Evolutionary conservation across 768 basidiomycete genomes (phyloP).

Genomic region (Phallus indusiatus): DNA sequence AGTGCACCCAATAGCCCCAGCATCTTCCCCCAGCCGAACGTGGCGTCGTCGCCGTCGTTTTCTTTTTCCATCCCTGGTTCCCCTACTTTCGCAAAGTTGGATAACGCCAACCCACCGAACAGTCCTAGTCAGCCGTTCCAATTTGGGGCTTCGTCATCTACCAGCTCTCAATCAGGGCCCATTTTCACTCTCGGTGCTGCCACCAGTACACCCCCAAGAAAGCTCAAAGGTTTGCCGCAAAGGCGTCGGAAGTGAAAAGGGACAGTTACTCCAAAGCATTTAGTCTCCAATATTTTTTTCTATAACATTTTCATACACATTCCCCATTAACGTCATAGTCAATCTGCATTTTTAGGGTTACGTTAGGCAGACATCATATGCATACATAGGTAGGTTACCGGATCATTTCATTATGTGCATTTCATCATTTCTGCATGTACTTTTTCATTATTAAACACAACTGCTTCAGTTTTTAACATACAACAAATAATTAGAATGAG

Average conservation of each 20-base stretch:
- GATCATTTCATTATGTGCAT: neutral
- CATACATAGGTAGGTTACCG: neutral
- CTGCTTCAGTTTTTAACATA: too few species aligned
- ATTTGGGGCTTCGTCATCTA: neutral
- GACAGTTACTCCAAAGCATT: neutral
- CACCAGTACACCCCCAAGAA: neutral
- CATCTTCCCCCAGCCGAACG: neutral
- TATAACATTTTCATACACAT: conserved; percentile 5
- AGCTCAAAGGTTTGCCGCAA: conserved; percentile 6
- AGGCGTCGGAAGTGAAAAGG: conserved; percentile 2
- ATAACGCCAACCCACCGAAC: neutral
- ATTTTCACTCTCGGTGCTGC: conserved; percentile 2
- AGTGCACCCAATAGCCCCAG: conserved; percentile 5
- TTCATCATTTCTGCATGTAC: neutral
- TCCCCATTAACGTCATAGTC: neutral
- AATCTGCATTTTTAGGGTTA: neutral
- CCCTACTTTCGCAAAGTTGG: neutral
- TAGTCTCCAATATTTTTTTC: neutral
- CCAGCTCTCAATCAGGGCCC: neutral
- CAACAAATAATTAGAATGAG: too few species aligned
- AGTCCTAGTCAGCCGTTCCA: conserved; percentile 8
- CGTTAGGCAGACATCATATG: neutral
- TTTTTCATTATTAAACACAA: neutral
- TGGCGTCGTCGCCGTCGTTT: neutral
- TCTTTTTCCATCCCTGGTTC: neutral